Percentiles rank a stretch among this genome's conserved stretches.
Conservation (phyloP, 2,329 filamentous ascomycete genomes). For the Diaporthe vaccinii region DNA sequence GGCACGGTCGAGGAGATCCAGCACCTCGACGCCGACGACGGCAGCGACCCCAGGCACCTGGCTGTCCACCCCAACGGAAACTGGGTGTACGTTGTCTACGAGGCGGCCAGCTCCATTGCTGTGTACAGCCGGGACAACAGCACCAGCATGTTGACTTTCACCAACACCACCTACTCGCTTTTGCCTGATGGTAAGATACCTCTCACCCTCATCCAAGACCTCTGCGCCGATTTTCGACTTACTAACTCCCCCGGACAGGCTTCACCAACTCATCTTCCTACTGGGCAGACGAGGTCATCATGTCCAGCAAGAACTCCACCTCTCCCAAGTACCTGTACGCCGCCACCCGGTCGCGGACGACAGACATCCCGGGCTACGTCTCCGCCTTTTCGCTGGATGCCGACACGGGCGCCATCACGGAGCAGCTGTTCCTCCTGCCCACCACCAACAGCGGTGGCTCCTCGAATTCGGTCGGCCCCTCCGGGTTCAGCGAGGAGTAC, state of each 20-base stretch:
- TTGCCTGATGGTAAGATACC: slow-evolving; percentile 38
- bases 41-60: slow-evolving; percentile 47
- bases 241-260: neutral
- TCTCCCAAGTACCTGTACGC: slow-evolving; percentile 44
- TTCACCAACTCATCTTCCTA: slow-evolving; percentile 44
- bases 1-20: slow-evolving; percentile 43
- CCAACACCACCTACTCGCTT: slow-evolving; percentile 39
- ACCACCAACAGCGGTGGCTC: slow-evolving; percentile 52
- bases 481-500: slow-evolving; percentile 50
- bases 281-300: slow-evolving; percentile 43
- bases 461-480: slow-evolving; percentile 52
- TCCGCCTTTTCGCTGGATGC: slow-evolving; percentile 49
- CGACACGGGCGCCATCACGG: slow-evolving; percentile 46
- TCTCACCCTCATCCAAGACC: neutral
- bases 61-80: slow-evolving; percentile 47
- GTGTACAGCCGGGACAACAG: slow-evolving; percentile 45
- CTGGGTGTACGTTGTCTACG: slow-evolving; percentile 48
- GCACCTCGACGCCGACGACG: slow-evolving; percentile 42
- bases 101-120: slow-evolving; percentile 45
- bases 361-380: slow-evolving; percentile 49
- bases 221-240: rapidly evolving
- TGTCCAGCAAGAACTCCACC: slow-evolving; percentile 26
- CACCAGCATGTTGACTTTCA: slow-evolving; percentile 42
- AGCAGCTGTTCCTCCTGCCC: slow-evolving; percentile 49
- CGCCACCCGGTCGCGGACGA: slow-evolving; percentile 43